Evolutionary conservation across 768 basidiomycete species (phyloP), one percentile per base, ranked within the genome.

Genomic region (Sarcodon aspratus): DNA sequence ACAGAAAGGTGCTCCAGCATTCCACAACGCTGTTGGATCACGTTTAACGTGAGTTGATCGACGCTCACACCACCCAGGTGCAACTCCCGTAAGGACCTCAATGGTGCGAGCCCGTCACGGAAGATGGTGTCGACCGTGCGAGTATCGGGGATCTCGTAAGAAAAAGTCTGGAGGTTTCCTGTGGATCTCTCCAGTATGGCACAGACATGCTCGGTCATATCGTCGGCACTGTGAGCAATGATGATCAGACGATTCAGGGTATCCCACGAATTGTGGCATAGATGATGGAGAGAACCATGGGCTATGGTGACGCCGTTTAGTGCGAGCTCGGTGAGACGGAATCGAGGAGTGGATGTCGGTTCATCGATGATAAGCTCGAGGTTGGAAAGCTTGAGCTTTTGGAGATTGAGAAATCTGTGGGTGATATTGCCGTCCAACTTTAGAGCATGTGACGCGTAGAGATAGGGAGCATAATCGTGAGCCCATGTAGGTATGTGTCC

Each of bases 401-500:
- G 62, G 32, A 79, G 66, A 48, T 59, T 66, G 8, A 68, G 61
- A 53, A 79, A 77, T 42, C 63, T 66, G 59, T 66, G 69, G 2
- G 67, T 63, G n/a, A 76, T 58, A 35, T 60, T 61, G 46, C 78
- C 74, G 54, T 78, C 74, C 76, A 77, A 79, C 52, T 72, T 70
- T 54, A 80, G 57, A 13, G 74, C 74, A 1, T 73, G 63, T 21
- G 58, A 33, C 32, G 18, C 48, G 48, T 46, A 47, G 33, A 33
- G 35, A 27, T 27, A 48, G 13, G 53, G 46, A 45, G 52, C 52
- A 34, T 65, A 48, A 18, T 58, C 57, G 37, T 57, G 47, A n/a
- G 52, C 48, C 44, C 10, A 68, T 47, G 45, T 65, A 50, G 44
- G 60, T 64, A 8, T 27, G 21, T 27, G 2, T 27, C 76, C 78